phyloP scores from a whole-genome alignment of 2,329 filamentous ascomycete species.

The Cladorrhinum sp. region DNA sequence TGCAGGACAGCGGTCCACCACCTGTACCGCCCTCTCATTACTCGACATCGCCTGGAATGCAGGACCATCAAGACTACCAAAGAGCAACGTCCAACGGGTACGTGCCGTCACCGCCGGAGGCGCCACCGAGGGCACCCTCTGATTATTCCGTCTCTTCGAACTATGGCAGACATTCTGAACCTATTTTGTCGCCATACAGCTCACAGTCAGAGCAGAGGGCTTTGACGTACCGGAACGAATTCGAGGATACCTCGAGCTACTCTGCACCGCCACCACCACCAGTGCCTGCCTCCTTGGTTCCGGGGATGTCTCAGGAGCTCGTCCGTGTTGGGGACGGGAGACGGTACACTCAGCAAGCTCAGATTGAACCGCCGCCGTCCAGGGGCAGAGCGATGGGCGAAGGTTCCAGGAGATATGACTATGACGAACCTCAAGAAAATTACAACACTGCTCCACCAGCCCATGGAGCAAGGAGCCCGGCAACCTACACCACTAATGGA shows the following conservation, averaged over 20 bases:
- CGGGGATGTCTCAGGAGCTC: slow-evolving; percentile 59
- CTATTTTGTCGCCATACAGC: slow-evolving; percentile 28
- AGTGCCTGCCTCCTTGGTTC: slow-evolving; percentile 57
- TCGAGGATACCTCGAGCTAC: slow-evolving; percentile 39
- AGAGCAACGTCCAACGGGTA: slow-evolving; percentile 29
- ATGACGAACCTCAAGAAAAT: slow-evolving; percentile 30
- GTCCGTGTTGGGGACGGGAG: slow-evolving; percentile 57
- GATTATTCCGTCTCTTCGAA: slow-evolving; percentile 22
- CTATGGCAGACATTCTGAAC: slow-evolving; percentile 24
- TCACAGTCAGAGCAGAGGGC: slow-evolving; percentile 32
- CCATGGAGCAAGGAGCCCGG: slow-evolving; percentile 11
- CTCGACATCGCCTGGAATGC: slow-evolving; percentile 3
- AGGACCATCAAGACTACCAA: slow-evolving; percentile 27
- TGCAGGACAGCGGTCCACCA: not conserved
- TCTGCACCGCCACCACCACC: slow-evolving; percentile 43
- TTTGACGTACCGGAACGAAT: slow-evolving; percentile 34
- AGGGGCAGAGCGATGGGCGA: slow-evolving; percentile 42
- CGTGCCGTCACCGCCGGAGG: slow-evolving; percentile 18
- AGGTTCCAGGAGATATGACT: slow-evolving; percentile 29
- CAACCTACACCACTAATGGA: slow-evolving; percentile 42
- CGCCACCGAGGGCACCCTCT: slow-evolving; percentile 23
- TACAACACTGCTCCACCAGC: slow-evolving; percentile 31
- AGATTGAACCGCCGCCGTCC: slow-evolving; percentile 39
- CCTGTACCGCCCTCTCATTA: slow-evolving; percentile 18
- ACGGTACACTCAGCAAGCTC: slow-evolving; percentile 43